phyloP scores from a whole-genome alignment of 257 asterid genomes.

The Echium plantagineum region DNA sequence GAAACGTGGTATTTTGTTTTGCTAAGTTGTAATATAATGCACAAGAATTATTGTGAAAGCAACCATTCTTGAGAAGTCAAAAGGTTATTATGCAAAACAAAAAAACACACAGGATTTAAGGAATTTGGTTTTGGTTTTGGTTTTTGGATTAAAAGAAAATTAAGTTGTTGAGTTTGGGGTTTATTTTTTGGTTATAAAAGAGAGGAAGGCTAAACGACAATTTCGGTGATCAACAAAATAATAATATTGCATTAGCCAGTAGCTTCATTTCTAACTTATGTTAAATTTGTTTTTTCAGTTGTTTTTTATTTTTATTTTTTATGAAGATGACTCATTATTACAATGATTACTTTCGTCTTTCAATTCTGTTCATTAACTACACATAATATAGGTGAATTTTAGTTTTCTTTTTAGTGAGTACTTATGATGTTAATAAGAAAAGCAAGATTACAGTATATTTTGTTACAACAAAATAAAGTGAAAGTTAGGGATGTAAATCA shows the following conservation, averaged over 20 bases:
- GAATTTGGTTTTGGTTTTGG: constrained; percentile 9
- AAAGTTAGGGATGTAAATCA: no score
- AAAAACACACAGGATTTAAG: not conserved
- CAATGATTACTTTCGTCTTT: no score
- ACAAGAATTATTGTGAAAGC: no score
- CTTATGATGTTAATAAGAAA: no score
- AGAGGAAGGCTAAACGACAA: constrained; percentile 31
- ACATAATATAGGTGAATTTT: no score
- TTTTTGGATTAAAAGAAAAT: not conserved
- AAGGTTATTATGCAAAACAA: not conserved
- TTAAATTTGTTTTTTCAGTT: not conserved
- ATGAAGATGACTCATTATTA: no score
- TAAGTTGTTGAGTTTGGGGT: constrained; percentile 5
- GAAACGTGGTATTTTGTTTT: not conserved
- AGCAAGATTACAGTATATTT: no score
- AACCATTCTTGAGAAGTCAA: not conserved
- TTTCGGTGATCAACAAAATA: constrained; percentile 27
- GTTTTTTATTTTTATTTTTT: no score
- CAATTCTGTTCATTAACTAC: no score
- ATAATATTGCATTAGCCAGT: constrained; percentile 8
- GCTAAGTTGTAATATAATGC: not conserved
- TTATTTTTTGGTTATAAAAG: constrained; percentile 12
- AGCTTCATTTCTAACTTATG: constrained; percentile 1
- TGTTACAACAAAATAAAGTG: no score
- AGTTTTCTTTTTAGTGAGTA: no score